phyloP scores from a whole-genome alignment of 140 eudicot species.

The Eryngium alpinum region DNA sequence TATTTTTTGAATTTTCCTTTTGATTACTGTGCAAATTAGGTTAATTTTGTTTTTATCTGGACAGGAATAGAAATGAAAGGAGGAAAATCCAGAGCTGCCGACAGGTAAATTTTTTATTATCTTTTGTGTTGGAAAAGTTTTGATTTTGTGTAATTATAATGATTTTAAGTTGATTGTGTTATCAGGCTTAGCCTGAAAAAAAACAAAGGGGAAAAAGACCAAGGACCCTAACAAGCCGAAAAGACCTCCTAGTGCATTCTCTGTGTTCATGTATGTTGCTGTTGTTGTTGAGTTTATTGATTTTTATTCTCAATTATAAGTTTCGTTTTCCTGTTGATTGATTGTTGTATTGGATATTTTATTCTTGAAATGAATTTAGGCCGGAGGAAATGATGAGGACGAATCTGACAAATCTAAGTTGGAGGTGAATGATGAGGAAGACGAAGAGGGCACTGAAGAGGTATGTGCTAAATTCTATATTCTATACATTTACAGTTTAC shows the following conservation, averaged over 20 bases:
- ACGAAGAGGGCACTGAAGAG: slow-evolving; percentile 71
- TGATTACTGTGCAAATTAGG: not conserved
- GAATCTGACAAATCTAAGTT: slow-evolving; percentile 84
- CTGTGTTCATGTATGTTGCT: slow-evolving; percentile 59
- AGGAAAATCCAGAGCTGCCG: slow-evolving; percentile 48
- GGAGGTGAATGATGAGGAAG: slow-evolving; percentile 53
- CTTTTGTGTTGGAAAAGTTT: not conserved
- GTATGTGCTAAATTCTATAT: slow-evolving; percentile 30
- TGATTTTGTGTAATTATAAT: not conserved
- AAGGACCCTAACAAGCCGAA: slow-evolving; percentile 98
- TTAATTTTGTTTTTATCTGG: not conserved
- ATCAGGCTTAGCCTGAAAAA: slow-evolving; percentile 61
- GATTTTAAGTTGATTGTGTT: not conserved
- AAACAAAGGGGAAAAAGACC: slow-evolving; percentile 38
- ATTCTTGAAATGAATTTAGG: slow-evolving; percentile 15
- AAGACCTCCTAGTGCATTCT: slow-evolving; percentile 90
- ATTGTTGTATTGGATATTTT: not conserved
- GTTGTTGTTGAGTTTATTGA: not conserved
- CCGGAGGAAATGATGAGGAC: slow-evolving; percentile 33
- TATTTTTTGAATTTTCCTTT: not conserved
- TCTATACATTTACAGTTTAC: too few species aligned
- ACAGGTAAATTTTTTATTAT: not conserved
- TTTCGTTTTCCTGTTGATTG: not conserved
- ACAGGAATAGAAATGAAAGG: slow-evolving; percentile 52
- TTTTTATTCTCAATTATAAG: not conserved